Base-by-base conservation (phyloP, 768 basidiomycete species). In the Lentinula raphanica region DNA sequence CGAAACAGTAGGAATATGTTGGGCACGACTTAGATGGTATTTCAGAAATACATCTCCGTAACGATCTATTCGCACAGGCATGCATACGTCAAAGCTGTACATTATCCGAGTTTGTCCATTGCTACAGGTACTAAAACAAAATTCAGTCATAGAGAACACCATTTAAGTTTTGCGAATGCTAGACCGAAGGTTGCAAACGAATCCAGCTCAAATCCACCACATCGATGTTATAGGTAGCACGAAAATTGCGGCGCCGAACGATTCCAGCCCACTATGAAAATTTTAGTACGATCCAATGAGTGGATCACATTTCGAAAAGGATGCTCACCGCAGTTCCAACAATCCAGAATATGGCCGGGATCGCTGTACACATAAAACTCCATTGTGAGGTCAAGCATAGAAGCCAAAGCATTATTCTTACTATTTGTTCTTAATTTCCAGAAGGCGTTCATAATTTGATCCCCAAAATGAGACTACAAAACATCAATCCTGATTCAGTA, bases 361-460 rank as follows among this genome's bases (percentile, higher is more conserved):
- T 70, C 69, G 56, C 68, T 69, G 27, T 53, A 46, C 8, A 27
- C 17, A 32, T 13, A 44, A 25, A 6, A 12, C 12, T 19, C 12
- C 21, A 1, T 28, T n/a, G 12, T 19, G 15, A 45, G 13, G 27
- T 27, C 8, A 25, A 8, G 44, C 23, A 17, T 8, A 39, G 3
- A 2, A 31, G 23, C 3, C 45, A 13, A 17, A 8, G 23, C 28
- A 59, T n/a, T n/a, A 48, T 21, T 32, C 67, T 58, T 38, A 70
- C 69, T 70, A 70, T 58, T 66, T 69, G 51, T 62, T 49, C 61
- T 70, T 70, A 59, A 70, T 68, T 19, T 64, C 48, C 31, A 67
- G 44, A 1, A 70, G 61, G 17, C 61, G 62, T 2, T 59, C 45
- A 57, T 69, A 69, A 50, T 70, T 49, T 9, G 54, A 49, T 1